phyloP scores from a whole-genome alignment of 2,329 filamentous ascomycete genomes.

The Epichloe glyceriae region DNA sequence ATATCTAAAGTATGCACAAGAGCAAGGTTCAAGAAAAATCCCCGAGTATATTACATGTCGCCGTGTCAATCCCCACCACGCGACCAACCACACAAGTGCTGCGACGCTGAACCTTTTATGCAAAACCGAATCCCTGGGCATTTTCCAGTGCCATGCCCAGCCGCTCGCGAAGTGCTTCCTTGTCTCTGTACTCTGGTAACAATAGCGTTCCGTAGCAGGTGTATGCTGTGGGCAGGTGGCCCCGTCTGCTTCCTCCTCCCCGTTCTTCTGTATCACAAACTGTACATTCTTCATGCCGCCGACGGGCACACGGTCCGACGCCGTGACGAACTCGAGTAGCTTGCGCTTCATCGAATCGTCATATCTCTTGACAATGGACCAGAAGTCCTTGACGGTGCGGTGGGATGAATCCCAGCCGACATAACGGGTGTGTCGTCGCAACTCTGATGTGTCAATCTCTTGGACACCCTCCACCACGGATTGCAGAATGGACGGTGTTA shows the following conservation, averaged over 20 bases:
- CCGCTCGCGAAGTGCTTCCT: constrained; percentile 58
- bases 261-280: constrained; percentile 72
- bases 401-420: constrained; percentile 65
- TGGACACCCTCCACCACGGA: constrained; percentile 72
- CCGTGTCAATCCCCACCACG: background rate
- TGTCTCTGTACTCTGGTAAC: constrained; percentile 67
- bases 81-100: background rate
- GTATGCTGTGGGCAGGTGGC: constrained; percentile 67
- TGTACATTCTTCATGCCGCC: constrained; percentile 71
- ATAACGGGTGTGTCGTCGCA: constrained; percentile 62
- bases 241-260: constrained; percentile 42
- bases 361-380: constrained; percentile 61
- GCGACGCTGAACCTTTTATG: constrained; percentile 26
- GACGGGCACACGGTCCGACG: constrained; percentile 78
- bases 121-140: constrained; percentile 77
- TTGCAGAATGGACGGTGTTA: constrained; percentile 59
- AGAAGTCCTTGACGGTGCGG: constrained; percentile 65
- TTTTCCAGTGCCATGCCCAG: constrained; percentile 80
- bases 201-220: constrained; percentile 88
- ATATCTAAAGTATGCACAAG: background rate
- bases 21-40: background rate
- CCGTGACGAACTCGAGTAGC: constrained; percentile 88
- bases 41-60: background rate
- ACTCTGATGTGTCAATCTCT: constrained; percentile 62
- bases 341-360: constrained; percentile 57